Conservation (phyloP, 208 protist species). For the Trypanosoma mega region DNA sequence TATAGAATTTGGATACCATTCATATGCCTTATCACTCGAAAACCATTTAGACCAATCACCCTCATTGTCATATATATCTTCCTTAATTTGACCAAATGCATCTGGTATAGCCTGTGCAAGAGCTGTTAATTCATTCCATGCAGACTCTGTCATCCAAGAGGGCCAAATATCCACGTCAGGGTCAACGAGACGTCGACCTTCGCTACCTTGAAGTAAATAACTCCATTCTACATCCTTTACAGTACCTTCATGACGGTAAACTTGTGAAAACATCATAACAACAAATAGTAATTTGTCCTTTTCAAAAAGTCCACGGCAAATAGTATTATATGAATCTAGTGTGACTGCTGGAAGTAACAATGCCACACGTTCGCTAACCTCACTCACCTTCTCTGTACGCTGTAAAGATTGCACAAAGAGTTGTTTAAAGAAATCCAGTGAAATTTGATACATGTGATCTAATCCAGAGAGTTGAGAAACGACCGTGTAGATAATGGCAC, state of each 20-base stretch:
- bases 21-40: conserved; percentile 82
- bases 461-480: conserved; percentile 88
- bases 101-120: conserved; percentile 75
- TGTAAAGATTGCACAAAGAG: conserved; percentile 91
- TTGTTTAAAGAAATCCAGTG: conserved; percentile 91
- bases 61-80: conserved; percentile 83
- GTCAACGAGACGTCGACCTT: conserved; percentile 66
- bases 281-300: conserved; percentile 95
- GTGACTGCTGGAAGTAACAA: conserved; percentile 87
- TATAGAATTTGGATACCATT: conserved; percentile 46
- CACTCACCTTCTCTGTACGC: conserved; percentile 75
- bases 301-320: conserved; percentile 96
- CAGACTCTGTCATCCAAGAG: conserved; percentile 83
- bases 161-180: conserved; percentile 73
- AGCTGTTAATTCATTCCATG: conserved; percentile 93
- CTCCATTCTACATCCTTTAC: conserved; percentile 83
- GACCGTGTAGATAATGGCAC: conserved; percentile 94
- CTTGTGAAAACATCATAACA: conserved; percentile 92
- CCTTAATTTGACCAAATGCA: conserved; percentile 81
- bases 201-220: conserved; percentile 89
- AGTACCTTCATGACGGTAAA: conserved; percentile 70
- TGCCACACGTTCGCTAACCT: conserved; percentile 76
- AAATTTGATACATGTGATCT: conserved; percentile 96
- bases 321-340: conserved; percentile 88
- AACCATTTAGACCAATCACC: conserved; percentile 89